Evolutionary conservation across 148 eudicot species (phyloP).

Genomic region (Euryodendron excelsum): DNA sequence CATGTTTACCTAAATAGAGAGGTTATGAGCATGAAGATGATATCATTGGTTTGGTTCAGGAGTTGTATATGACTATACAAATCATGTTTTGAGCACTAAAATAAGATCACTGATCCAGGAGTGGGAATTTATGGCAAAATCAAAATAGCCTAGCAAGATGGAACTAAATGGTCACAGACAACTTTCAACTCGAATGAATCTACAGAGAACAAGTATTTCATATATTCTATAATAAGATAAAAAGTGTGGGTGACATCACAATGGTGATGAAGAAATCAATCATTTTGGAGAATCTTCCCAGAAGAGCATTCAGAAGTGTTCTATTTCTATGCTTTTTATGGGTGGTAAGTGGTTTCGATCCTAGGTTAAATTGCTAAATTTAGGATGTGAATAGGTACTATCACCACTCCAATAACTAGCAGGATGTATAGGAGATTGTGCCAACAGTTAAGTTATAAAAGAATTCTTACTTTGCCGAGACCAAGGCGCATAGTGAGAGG

Average conservation of each 20-base stretch:
- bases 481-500: slow-evolving; percentile 90
- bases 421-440: neutral
- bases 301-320: no score
- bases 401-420: no score
- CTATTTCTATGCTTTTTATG: no score
- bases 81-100: neutral
- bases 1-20: neutral
- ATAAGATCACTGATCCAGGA: neutral
- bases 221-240: no score
- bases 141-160: neutral
- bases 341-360: neutral
- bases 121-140: neutral
- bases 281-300: neutral
- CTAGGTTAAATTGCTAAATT: neutral
- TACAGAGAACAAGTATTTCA: no score
- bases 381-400: no score
- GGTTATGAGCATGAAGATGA: neutral
- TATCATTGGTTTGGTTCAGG: no score
- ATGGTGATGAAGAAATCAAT: neutral
- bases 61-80: no score
- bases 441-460: neutral
- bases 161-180: neutral
- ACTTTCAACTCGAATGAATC: no score
- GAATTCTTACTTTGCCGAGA: slow-evolving; percentile 64
- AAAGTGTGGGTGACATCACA: neutral